phyloP scores from a whole-genome alignment of 2,329 filamentous ascomycete genomes.

The Colletotrichum tamarilloi region DNA sequence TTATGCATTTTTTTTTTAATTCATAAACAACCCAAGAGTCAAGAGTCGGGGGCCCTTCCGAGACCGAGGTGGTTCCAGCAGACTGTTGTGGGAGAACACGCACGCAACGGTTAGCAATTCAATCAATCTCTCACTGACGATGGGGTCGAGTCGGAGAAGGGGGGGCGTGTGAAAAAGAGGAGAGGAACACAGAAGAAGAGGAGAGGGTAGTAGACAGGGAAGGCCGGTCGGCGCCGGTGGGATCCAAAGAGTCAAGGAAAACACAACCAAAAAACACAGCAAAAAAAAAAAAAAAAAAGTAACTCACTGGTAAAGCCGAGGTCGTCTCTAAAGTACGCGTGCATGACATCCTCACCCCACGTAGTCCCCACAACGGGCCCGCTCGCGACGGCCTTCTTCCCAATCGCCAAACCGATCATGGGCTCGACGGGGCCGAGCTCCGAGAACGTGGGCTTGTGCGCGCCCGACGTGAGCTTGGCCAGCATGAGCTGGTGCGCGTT shows the following conservation, averaged over 20 bases:
- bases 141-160: background rate
- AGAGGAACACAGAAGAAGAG: background rate
- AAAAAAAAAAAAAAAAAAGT: background rate
- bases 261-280: too few species aligned
- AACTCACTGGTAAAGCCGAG: conserved; percentile 72
- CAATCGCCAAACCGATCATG: conserved; percentile 78
- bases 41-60: conserved; percentile 36
- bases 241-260: too few species aligned
- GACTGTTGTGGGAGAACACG: conserved; percentile 47
- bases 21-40: background rate
- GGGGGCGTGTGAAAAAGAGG: background rate
- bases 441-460: conserved; percentile 56
- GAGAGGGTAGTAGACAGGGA: background rate
- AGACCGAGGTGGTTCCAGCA: conserved; percentile 67
- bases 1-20: background rate
- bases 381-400: conserved; percentile 75
- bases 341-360: conserved; percentile 71
- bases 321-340: conserved; percentile 75
- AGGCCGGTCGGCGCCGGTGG: too few species aligned
- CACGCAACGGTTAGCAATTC: conserved; percentile 35
- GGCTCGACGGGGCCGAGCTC: conserved; percentile 66
- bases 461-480: conserved; percentile 45
- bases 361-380: conserved; percentile 66
- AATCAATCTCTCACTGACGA: background rate
- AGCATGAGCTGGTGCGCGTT: conserved; percentile 76